Evolutionary conservation across 345 rosid genomes (phyloP).

Genomic region (Dipteronia dyeriana): DNA sequence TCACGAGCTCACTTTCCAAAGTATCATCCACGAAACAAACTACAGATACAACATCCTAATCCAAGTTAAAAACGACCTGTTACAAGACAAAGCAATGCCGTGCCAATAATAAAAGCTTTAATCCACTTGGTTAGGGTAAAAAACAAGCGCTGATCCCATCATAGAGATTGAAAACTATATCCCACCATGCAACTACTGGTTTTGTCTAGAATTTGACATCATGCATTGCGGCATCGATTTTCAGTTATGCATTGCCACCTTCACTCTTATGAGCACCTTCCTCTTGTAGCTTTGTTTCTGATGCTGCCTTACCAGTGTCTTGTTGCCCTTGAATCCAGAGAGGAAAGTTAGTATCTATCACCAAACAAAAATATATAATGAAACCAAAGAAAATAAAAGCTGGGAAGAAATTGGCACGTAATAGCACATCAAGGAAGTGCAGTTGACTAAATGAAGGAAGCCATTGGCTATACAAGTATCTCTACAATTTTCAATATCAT

Average conservation of each 20-base stretch:
- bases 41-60: slow-evolving; percentile 22
- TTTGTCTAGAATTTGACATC: background rate
- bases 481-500: background rate
- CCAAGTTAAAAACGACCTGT: slow-evolving; percentile 5
- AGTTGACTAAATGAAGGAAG: background rate
- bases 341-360: background rate
- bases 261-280: slow-evolving; percentile 10
- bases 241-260: slow-evolving; percentile 17
- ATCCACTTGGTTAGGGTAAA: slow-evolving; percentile 16
- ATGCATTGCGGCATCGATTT: slow-evolving; percentile 20
- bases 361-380: background rate
- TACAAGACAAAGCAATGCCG: background rate
- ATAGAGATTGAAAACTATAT: slow-evolving; percentile 11
- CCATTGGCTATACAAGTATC: background rate
- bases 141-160: slow-evolving; percentile 8
- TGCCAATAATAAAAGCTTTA: slow-evolving; percentile 5
- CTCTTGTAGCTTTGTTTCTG: slow-evolving; percentile 14
- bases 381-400: background rate
- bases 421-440: background rate
- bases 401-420: background rate
- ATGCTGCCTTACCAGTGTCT: slow-evolving; percentile 16
- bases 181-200: slow-evolving; percentile 8
- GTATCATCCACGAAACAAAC: slow-evolving; percentile 5
- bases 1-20: slow-evolving; percentile 1
- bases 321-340: slow-evolving; percentile 1